Base-by-base conservation (phyloP, 2,329 filamentous ascomycete genomes). In the Xylaria sp. region DNA sequence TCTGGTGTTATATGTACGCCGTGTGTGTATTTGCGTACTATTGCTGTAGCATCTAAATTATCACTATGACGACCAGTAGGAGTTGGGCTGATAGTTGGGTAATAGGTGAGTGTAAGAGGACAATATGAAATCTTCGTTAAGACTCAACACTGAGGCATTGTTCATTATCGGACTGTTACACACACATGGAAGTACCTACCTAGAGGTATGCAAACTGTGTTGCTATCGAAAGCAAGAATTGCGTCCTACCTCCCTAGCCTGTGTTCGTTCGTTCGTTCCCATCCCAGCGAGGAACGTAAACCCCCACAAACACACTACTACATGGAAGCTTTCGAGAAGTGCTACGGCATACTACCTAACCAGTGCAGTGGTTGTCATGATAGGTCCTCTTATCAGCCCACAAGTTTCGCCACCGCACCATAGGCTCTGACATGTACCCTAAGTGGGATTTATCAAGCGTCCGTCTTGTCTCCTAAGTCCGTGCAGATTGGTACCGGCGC, bases 391-490 rank as follows among this genome's bases (percentile, higher is more conserved):
- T 33, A 36, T 63, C 61, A 49, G 41, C 43, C 41, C 62, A 41
- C 54, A 41, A 58, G 28, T 33, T 20, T 57, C 31, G 31, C 49
- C 25, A 28, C 58, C 33, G 58, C 25, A 28, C 20, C 20, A 55
- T 46, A 7, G 33, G 33, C 36, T 46, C 18, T 57, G 48, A 31
- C 28, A 57, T 48, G 33, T 36, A 20, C n/a, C 46, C n/a, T 43
- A 23, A 13, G 39, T 33, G 13, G 15, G n/a, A 64, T 46, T 46
- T 20, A 41, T 49, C 6, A 8, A 15, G 48, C 13, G 13, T 41
- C 57, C 28, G 39, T 25, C 57, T 61, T 66, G 64, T 62, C 49
- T 46, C 64, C 49, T 61, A 61, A 61, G 39, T 61, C 64, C 57
- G 57, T 46, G 33, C 33, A 36, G 33, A 55, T 41, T 39, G 6